A percentile compares a stretch with the other conserved stretches of the same genome.
Conservation (phyloP, 2,329 filamentous ascomycete species). For the Xylogone sp. region DNA sequence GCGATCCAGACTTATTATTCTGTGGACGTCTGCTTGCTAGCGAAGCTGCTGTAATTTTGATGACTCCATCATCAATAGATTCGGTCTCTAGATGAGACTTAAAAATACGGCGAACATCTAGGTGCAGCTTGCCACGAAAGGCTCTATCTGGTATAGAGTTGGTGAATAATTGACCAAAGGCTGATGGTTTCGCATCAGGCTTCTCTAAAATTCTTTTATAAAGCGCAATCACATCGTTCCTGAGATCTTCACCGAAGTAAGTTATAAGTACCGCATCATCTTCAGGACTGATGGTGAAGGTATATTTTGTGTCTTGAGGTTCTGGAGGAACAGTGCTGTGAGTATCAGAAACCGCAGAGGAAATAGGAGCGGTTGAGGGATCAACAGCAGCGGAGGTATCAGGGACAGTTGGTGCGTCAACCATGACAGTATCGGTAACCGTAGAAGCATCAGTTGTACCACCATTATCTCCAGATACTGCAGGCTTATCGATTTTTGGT, state of each 20-base stretch:
- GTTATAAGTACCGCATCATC: slow-evolving; percentile 39
- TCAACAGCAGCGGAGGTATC: no score
- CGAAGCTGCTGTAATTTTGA: slow-evolving; percentile 50
- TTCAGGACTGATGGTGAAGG: slow-evolving; percentile 35
- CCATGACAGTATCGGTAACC: not conserved
- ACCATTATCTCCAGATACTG: no score
- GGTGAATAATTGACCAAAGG: slow-evolving; percentile 50
- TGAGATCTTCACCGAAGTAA: slow-evolving; percentile 48
- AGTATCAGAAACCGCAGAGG: not conserved
- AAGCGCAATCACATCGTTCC: slow-evolving; percentile 48
- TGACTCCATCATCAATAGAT: slow-evolving; percentile 53
- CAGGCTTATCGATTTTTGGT: no score
- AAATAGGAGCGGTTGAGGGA: not conserved
- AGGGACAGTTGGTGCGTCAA: not conserved
- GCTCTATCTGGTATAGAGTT: slow-evolving; percentile 56
- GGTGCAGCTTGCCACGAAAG: slow-evolving; percentile 58
- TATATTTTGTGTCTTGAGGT: slow-evolving; percentile 2
- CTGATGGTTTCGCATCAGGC: slow-evolving; percentile 51
- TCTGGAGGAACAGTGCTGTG: not conserved
- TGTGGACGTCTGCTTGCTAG: slow-evolving; percentile 20
- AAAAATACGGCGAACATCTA: slow-evolving; percentile 57
- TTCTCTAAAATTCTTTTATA: slow-evolving; percentile 49
- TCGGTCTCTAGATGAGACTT: slow-evolving; percentile 57
- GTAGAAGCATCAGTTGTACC: not conserved
- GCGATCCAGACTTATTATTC: slow-evolving; percentile 5